Percentiles rank a stretch among this genome's conserved stretches.
phyloP scores from a whole-genome alignment of 2,329 filamentous ascomycete genomes.

The Calycina herbarum region DNA sequence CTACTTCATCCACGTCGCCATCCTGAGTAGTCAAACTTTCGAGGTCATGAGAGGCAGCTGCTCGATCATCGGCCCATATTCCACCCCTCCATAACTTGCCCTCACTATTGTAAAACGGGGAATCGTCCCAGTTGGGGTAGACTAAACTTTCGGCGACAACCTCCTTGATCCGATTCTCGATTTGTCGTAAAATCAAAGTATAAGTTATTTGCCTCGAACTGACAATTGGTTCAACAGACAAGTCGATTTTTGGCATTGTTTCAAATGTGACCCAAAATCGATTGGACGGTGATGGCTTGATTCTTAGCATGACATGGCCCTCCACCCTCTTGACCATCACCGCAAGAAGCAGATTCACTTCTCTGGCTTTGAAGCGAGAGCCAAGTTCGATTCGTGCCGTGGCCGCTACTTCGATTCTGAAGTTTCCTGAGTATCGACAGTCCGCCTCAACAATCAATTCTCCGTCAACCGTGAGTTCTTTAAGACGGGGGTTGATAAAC shows the following conservation, averaged over 20 bases:
- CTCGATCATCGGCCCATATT: conserved; percentile 65
- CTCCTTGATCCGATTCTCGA: conserved; percentile 92
- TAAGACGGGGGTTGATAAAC: conserved; percentile 84
- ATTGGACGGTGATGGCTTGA: conserved; percentile 95
- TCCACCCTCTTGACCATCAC: conserved; percentile 82
- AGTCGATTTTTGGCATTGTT: conserved; percentile 88
- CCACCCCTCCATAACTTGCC: conserved; percentile 80
- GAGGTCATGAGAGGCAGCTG: conserved; percentile 42
- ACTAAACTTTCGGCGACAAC: conserved; percentile 91
- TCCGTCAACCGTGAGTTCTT: conserved; percentile 87
- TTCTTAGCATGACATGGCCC: conserved; percentile 79
- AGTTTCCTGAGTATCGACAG: conserved; percentile 84
- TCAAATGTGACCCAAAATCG: conserved; percentile 95
- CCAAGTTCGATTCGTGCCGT: conserved; percentile 91
- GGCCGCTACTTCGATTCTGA: conserved; percentile 87
- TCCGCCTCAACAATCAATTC: conserved; percentile 87
- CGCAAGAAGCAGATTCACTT: conserved; percentile 86
- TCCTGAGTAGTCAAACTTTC: conserved; percentile 44
- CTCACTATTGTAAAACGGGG: conserved; percentile 83
- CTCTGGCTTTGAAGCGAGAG: conserved; percentile 80
- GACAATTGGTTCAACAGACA: conserved; percentile 93
- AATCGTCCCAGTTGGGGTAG: conserved; percentile 92
- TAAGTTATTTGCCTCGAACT: conserved; percentile 96
- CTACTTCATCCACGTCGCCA: conserved; percentile 48
- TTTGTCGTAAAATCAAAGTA: conserved; percentile 84